Conservation (phyloP, 2,329 filamentous ascomycete species). For the Pseudogymnoascus sp. region DNA sequence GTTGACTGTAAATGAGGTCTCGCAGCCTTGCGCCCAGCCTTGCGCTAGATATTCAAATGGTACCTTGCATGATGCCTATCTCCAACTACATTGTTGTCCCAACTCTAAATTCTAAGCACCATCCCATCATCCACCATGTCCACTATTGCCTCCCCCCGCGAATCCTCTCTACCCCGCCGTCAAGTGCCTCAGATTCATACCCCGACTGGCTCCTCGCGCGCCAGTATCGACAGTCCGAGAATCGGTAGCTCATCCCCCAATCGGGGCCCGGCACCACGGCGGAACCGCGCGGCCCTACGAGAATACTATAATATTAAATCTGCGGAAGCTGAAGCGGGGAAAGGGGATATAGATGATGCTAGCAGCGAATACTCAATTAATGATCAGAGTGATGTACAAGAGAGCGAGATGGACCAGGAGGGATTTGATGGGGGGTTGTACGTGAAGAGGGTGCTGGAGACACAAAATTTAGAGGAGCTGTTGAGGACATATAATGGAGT, state of each 20-base stretch:
- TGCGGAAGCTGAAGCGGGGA: slow-evolving; percentile 24
- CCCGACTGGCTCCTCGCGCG: slow-evolving; percentile 66
- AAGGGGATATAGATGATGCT: slow-evolving; percentile 22
- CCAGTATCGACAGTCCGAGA: slow-evolving; percentile 55
- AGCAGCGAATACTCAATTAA: slow-evolving; percentile 31
- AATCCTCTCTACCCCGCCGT: slow-evolving; percentile 48
- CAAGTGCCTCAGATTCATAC: slow-evolving; percentile 49
- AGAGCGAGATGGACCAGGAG: slow-evolving; percentile 63
- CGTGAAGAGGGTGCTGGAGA: slow-evolving; percentile 51
- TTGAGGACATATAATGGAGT: slow-evolving; percentile 62
- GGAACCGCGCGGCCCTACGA: slow-evolving; percentile 75
- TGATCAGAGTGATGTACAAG: slow-evolving; percentile 43
- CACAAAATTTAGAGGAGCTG: slow-evolving; percentile 57
- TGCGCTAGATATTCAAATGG: slow-evolving; percentile 9
- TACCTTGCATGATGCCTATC: slow-evolving; percentile 12
- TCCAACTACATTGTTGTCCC: not conserved
- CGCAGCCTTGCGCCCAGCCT: slow-evolving; percentile 19
- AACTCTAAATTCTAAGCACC: not conserved
- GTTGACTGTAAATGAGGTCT: not conserved
- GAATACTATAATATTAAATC: slow-evolving; percentile 84
- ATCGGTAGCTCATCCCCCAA: slow-evolving; percentile 42
- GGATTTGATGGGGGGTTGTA: slow-evolving; percentile 67
- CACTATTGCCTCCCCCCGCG: slow-evolving; percentile 55
- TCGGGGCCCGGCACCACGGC: slow-evolving; percentile 24
- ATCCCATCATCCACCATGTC: slow-evolving; percentile 39